Evolutionary conservation across 805 yeast genomes (phyloP), one percentile per base, ranked within the genome.

Genomic region (Clavispora phyllophila): DNA sequence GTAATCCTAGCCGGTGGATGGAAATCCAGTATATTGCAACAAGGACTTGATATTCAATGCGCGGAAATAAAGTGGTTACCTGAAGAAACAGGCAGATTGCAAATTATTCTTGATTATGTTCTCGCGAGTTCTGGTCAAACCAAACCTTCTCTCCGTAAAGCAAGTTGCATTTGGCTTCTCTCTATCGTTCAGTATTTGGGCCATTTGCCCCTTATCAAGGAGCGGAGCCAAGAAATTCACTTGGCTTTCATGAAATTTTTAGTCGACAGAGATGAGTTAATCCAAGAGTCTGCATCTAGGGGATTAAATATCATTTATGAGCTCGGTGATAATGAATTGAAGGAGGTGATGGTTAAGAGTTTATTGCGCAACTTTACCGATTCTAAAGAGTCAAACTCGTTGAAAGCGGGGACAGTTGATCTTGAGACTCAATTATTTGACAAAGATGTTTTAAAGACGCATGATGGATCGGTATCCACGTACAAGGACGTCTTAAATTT

Each of bases 211-310:
- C 55, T 57, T 0, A 60, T 84, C 0, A 55, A 56, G 19, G 62
- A 56, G 0, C 65, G 63, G 4, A 69, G 87, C 0, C 65, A 78
- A n/a, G 75, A 75, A 19, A 78, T 89, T 34, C 96, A 91, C 58
- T 56, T 75, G 4, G 66, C 84, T 0, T 90, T 91, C 54, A 80
- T 88, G 85, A 73, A 76, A 46, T 86, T 87, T 55, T 68, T 91
- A 42, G 81, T 87, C 0, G 93, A 85, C 48, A 69, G 82, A 40
- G 96, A 91, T 57, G 96, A 90, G 24, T 62, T 89, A 15, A 71
- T 89, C n/a, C 97, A 91, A 57, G 97, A 91, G 46, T 77, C 93
- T 10, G 96, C 98, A 0, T 81, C 96, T 0, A 73, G 95, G 51
- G 99, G 97, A 3, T 70, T 91, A 40, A 79, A 90, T 49, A 66